A percentile compares a stretch with the other conserved stretches of the same genome.
Evolutionary conservation across 495 filamentous ascomycete species (phyloP).

Genomic region (Coniosporium apollinis): DNA sequence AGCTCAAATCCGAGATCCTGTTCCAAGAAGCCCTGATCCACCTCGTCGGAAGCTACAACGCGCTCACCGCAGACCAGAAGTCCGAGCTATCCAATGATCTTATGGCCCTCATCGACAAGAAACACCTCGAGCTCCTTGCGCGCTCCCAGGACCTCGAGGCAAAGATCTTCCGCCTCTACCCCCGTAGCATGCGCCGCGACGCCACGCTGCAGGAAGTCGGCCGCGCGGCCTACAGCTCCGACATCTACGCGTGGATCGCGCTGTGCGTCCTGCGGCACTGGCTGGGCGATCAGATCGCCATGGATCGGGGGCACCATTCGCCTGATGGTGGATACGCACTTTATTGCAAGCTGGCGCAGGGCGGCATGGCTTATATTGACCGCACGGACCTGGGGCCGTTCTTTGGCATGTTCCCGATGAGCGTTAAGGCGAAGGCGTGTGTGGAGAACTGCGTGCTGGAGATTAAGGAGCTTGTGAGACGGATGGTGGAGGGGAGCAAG

Average conservation of each 20-base stretch:
- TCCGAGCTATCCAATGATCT: background rate
- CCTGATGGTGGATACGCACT: constrained; percentile 17
- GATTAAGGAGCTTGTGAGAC: no score
- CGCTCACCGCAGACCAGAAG: constrained; percentile 1
- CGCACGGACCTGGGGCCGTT: constrained; percentile 11
- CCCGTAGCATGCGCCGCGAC: constrained; percentile 9
- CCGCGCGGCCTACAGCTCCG: constrained; percentile 12
- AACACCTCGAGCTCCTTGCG: constrained; percentile 7
- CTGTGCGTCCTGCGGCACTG: constrained; percentile 16
- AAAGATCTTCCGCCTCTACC: constrained; percentile 1
- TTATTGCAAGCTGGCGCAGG: constrained; percentile 8
- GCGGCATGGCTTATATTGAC: constrained; percentile 18
- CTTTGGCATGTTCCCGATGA: constrained; percentile 18
- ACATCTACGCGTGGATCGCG: constrained; percentile 22
- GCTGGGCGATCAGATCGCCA: constrained; percentile 10
- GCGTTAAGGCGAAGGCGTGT: no score
- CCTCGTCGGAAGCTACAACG: constrained; percentile 27
- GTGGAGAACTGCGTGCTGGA: no score
- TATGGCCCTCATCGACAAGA: background rate
- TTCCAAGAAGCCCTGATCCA: constrained; percentile 34
- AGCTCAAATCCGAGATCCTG: constrained; percentile 26
- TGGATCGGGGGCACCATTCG: constrained; percentile 8
- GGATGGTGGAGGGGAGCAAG: no score
- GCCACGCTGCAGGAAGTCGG: constrained; percentile 1
- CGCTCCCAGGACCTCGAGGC: constrained; percentile 7